Percentiles rank a stretch among this genome's conserved stretches.
Evolutionary conservation across 768 basidiomycete genomes (phyloP).

Genomic region (Mycena olivaceomarginata): DNA sequence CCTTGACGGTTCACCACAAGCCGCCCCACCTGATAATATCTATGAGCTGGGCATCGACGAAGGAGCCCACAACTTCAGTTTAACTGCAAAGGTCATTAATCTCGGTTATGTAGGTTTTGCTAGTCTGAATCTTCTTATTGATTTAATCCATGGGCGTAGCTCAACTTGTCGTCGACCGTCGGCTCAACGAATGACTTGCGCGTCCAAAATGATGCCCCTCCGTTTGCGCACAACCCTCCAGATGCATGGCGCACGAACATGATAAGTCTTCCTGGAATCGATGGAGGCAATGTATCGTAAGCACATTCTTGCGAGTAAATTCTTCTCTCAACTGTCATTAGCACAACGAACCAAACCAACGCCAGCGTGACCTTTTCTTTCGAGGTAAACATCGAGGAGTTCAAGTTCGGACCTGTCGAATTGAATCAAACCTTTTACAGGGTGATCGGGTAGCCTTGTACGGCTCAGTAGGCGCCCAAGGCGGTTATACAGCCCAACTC

Average conservation of each 20-base stretch:
- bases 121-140: not conserved
- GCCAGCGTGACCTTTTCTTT: constrained; percentile 11
- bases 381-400: not conserved
- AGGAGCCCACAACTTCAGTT: not conserved
- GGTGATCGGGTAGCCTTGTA: constrained; percentile 60
- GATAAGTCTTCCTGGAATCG: too few relatives aligned
- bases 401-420: not conserved
- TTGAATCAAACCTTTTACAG: constrained; percentile 9
- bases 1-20: not conserved
- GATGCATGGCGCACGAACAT: constrained; percentile 8
- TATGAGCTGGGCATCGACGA: not conserved
- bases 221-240: not conserved
- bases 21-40: not conserved
- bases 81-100: not conserved
- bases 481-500: constrained; percentile 55
- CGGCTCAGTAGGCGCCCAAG: constrained; percentile 59
- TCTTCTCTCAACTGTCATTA: not conserved
- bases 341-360: not conserved
- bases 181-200: not conserved
- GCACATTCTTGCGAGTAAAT: not conserved
- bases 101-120: not conserved
- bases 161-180: not conserved
- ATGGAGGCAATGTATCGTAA: not conserved
- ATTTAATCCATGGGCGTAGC: not conserved
- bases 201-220: not conserved